These are phyloP conservation scores for Nidularia pulvinata DNA, from an alignment of 768 basidiomycete species.

Conservation along the genomic window DNA sequence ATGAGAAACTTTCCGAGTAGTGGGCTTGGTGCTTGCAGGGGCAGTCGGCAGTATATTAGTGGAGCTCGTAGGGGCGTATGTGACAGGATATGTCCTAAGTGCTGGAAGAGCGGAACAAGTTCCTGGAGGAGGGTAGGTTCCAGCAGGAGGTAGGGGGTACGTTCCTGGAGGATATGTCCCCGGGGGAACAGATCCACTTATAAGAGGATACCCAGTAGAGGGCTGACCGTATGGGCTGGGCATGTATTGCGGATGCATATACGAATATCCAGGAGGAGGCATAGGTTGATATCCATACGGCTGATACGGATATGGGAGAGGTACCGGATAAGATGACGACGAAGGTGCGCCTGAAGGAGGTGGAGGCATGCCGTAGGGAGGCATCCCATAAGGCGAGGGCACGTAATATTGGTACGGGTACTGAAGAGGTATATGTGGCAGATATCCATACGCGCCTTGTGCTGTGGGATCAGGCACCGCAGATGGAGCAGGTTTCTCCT, in stretches of 20 bases:
- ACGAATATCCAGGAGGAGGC: conserved; percentile 9
- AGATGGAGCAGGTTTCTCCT: background rate
- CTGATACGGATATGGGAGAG: conserved; percentile 12
- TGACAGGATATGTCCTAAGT: background rate
- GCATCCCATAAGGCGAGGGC: conserved; percentile 28
- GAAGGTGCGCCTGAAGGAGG: conserved; percentile 2
- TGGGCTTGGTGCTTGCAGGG: background rate
- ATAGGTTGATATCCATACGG: conserved; percentile 6
- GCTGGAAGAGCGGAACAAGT: background rate
- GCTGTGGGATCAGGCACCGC: background rate
- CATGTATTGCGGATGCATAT: conserved; percentile 11
- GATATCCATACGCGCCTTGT: conserved; percentile 4
- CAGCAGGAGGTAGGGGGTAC: background rate
- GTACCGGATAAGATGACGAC: conserved; percentile 10
- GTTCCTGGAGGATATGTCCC: background rate
- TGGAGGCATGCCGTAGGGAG: conserved; percentile 10
- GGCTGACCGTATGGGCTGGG: conserved; percentile 2
- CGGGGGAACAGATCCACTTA: background rate
- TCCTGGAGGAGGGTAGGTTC: background rate
- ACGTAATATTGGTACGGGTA: conserved; percentile 32
- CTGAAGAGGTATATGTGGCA: conserved; percentile 10
- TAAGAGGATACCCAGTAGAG: background rate
- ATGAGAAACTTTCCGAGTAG: background rate
- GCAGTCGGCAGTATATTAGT: background rate
- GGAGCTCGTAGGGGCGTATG: background rate